These are phyloP conservation scores for Coffea canephora DNA, from an alignment of 257 asterid genomes.

Conservation along the genomic window DNA sequence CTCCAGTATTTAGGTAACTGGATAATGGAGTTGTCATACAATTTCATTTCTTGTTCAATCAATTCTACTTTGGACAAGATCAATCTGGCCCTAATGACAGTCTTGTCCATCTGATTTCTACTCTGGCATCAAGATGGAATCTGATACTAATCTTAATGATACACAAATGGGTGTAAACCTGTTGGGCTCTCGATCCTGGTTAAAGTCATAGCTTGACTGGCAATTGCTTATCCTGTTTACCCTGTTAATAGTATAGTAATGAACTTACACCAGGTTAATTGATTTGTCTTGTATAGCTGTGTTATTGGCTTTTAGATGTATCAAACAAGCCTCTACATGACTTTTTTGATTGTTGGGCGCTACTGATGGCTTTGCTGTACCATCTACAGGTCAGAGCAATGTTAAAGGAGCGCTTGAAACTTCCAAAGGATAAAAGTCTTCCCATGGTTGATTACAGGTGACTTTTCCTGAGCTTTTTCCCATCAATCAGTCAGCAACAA, in stretches of 20 bases:
- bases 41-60: neutral
- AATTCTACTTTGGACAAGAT: neutral
- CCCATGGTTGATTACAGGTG: slow-evolving; percentile 88
- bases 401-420: slow-evolving; percentile 80
- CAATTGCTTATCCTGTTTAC: neutral
- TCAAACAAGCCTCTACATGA: neutral
- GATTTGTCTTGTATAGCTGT: neutral
- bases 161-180: neutral
- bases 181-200: neutral
- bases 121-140: neutral
- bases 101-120: neutral
- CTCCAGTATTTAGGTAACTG: neutral
- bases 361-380: neutral
- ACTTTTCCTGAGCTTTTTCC: slow-evolving; percentile 10
- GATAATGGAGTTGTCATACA: neutral
- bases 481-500: neutral
- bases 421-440: slow-evolving; percentile 60
- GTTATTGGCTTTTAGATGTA: neutral
- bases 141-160: neutral
- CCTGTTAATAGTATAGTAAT: neutral
- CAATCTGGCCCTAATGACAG: neutral
- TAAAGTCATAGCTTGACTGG: neutral
- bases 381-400: slow-evolving; percentile 61
- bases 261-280: neutral
- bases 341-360: neutral